phyloP scores from a whole-genome alignment of 345 rosid genomes.

The Euphorbia lathyris region DNA sequence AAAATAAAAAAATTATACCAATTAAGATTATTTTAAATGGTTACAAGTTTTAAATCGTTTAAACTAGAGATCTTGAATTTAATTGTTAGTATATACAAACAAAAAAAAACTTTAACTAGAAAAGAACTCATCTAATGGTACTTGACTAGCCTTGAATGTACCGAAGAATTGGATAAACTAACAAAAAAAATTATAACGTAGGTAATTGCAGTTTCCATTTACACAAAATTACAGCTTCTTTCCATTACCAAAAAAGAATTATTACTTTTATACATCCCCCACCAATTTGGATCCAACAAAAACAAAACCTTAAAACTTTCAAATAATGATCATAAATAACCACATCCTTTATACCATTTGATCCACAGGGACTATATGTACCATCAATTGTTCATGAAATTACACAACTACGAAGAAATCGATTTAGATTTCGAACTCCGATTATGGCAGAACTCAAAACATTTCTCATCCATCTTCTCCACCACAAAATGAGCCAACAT shows the following conservation, averaged over 20 bases:
- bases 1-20: no score
- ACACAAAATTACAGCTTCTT: constrained; percentile 10
- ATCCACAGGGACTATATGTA: not conserved
- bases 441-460: constrained; percentile 51
- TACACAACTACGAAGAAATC: not conserved
- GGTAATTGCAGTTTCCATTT: no score
- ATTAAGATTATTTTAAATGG: no score
- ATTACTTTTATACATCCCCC: constrained; percentile 14
- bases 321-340: constrained; percentile 19
- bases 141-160: no score
- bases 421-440: constrained; percentile 20
- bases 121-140: no score
- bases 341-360: constrained; percentile 7
- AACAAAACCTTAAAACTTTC: not conserved
- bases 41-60: no score
- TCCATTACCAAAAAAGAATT: constrained; percentile 20
- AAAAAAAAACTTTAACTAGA: no score
- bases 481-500: constrained; percentile 84
- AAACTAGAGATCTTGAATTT: no score
- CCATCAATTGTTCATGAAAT: not conserved
- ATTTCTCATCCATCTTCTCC: constrained; percentile 69
- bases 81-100: no score
- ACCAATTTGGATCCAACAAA: not conserved
- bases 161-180: no score
- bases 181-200: no score